Conservation (phyloP, 1,284 basidiomycete species). For the Fomitopsis betulina region DNA sequence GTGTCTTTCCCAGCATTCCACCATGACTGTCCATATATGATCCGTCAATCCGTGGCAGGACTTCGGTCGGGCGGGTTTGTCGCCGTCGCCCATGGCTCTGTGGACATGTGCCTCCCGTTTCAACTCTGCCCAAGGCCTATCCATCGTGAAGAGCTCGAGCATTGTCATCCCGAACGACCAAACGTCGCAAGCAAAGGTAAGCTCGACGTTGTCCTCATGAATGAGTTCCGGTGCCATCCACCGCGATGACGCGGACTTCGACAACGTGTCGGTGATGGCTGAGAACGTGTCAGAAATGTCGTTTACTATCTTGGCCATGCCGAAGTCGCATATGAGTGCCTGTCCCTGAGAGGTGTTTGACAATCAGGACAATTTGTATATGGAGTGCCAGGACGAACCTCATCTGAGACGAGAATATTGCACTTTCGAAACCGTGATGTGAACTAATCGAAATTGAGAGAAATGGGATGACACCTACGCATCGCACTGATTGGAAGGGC, state of each 20-base stretch:
- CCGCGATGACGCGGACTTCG: constrained; percentile 39
- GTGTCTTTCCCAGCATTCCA: constrained; percentile 39
- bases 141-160: constrained; percentile 49
- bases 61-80: constrained; percentile 35
- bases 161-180: constrained; percentile 58
- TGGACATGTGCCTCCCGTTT: constrained; percentile 45
- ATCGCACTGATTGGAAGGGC: constrained; percentile 42
- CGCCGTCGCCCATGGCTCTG: constrained; percentile 33
- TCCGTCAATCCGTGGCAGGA: constrained; percentile 29
- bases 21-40: constrained; percentile 40
- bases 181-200: constrained; percentile 41
- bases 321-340: constrained; percentile 56
- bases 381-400: constrained; percentile 13
- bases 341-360: constrained; percentile 31
- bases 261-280: constrained; percentile 33
- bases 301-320: constrained; percentile 53
- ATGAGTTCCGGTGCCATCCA: constrained; percentile 59
- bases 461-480: constrained; percentile 34
- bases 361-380: background rate
- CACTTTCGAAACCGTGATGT: constrained; percentile 28
- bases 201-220: constrained; percentile 28
- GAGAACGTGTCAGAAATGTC: constrained; percentile 43
- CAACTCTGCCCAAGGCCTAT: constrained; percentile 42
- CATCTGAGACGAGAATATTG: constrained; percentile 48
- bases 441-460: constrained; percentile 1